phyloP scores from a whole-genome alignment of 2,329 filamentous ascomycete genomes.

The Colletotrichum sp. region DNA sequence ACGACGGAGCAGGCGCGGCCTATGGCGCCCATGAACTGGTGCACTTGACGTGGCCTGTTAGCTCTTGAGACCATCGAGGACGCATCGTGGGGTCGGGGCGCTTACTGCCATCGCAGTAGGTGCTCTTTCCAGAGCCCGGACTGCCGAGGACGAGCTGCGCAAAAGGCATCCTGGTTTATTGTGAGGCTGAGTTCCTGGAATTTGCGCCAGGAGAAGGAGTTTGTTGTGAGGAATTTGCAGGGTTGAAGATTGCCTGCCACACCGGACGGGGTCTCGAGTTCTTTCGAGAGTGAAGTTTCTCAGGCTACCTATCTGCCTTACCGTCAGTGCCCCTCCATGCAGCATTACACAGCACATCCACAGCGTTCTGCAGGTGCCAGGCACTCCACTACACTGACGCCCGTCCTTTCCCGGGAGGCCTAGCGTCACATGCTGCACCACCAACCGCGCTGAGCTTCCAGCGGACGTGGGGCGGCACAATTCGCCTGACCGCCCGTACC shows the following conservation, averaged over 20 bases:
- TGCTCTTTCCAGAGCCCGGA: constrained; percentile 94
- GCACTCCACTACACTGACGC: not conserved
- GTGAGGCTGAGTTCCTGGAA: not conserved
- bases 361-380: not conserved
- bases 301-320: not conserved
- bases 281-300: constrained; percentile 5
- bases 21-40: constrained; percentile 96
- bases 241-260: not conserved
- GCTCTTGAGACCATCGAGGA: not conserved
- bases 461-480: constrained; percentile 14
- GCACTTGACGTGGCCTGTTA: constrained; percentile 59
- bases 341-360: not conserved
- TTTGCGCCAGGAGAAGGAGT: not conserved
- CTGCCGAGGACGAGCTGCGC: constrained; percentile 89
- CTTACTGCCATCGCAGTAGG: constrained; percentile 93
- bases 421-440: constrained; percentile 14
- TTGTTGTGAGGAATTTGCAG: not conserved
- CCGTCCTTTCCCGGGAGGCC: not conserved
- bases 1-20: constrained; percentile 93
- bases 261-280: not conserved
- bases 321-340: constrained; percentile 9
- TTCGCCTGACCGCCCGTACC: constrained; percentile 13
- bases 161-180: constrained; percentile 56
- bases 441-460: not conserved
- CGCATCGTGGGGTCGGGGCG: not conserved